Conservation (phyloP, 169 alveolate species). For the Plasmodium cynomolgi region DNA sequence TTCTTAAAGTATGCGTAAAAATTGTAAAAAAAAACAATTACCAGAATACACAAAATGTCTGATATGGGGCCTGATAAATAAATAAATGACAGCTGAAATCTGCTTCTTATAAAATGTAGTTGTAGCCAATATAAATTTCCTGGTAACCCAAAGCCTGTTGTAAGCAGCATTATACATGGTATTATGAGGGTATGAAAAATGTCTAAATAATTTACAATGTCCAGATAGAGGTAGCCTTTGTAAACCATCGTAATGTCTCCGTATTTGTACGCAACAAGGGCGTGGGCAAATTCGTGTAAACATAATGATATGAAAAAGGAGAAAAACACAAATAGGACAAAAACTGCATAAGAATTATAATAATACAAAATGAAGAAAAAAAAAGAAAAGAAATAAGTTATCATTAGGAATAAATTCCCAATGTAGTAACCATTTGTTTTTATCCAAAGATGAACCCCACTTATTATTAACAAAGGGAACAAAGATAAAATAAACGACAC, state of each 20-base stretch:
- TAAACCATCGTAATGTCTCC: slow-evolving; percentile 73
- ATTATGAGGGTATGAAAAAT: slow-evolving; percentile 54
- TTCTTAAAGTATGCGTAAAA: slow-evolving; percentile 42
- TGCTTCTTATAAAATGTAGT: slow-evolving; percentile 61
- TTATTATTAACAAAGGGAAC: slow-evolving; percentile 31
- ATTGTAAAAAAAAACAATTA: slow-evolving; percentile 51
- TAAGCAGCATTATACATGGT: slow-evolving; percentile 37
- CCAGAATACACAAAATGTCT: slow-evolving; percentile 52
- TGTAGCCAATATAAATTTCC: slow-evolving; percentile 75
- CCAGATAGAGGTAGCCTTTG: slow-evolving; percentile 68
- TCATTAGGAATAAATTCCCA: slow-evolving; percentile 57
- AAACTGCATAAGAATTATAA: slow-evolving; percentile 48
- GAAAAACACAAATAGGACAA: slow-evolving; percentile 46
- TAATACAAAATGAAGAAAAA: slow-evolving; percentile 58
- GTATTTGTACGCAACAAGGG: slow-evolving; percentile 55
- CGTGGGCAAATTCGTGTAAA: slow-evolving; percentile 72
- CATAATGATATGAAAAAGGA: slow-evolving; percentile 64
- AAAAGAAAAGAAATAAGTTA: slow-evolving; percentile 61
- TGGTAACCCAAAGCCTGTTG: slow-evolving; percentile 68
- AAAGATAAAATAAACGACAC: slow-evolving; percentile 36
- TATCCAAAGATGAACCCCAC: slow-evolving; percentile 34
- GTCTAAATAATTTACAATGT: slow-evolving; percentile 58
- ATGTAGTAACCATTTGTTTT: slow-evolving; percentile 46
- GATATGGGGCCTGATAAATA: slow-evolving; percentile 69
- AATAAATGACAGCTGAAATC: slow-evolving; percentile 60